Conservation (phyloP, 2,329 filamentous ascomycete genomes). For the Chaetomium sp. region DNA sequence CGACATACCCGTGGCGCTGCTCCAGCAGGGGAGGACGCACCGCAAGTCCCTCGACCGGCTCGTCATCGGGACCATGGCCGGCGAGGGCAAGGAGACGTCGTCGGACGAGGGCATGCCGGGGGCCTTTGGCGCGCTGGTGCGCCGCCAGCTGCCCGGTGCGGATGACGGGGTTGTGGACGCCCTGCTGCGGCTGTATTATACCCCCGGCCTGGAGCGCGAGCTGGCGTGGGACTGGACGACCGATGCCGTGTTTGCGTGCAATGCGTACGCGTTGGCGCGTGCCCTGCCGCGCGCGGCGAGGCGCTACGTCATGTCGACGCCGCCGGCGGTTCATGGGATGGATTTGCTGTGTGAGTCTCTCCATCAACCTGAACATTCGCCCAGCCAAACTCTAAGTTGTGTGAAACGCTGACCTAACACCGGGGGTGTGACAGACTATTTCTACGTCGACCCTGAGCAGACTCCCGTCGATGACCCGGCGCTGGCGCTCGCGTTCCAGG, state of each 20-base stretch:
- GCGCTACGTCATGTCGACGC: background rate
- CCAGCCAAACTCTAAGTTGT: too few relatives aligned
- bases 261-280: slow-evolving; percentile 28
- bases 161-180: background rate
- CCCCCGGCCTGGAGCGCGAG: background rate
- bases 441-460: background rate
- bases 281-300: background rate
- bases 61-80: background rate
- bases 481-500: background rate
- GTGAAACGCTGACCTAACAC: too few relatives aligned
- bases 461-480: background rate
- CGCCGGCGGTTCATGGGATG: background rate
- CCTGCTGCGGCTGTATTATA: background rate
- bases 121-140: background rate
- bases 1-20: slow-evolving; percentile 25
- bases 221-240: slow-evolving; percentile 36
- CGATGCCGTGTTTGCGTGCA: slow-evolving; percentile 33
- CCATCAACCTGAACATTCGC: too few relatives aligned
- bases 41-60: background rate
- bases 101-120: slow-evolving; percentile 3
- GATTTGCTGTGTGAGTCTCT: background rate
- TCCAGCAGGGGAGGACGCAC: background rate
- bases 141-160: background rate
- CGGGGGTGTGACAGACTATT: background rate
- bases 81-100: background rate